Percentiles rank a stretch among this genome's conserved stretches.
These are phyloP conservation scores for Zymoseptoria pseudotritici DNA, from an alignment of 2,329 filamentous ascomycete species.

Conservation along the genomic window DNA sequence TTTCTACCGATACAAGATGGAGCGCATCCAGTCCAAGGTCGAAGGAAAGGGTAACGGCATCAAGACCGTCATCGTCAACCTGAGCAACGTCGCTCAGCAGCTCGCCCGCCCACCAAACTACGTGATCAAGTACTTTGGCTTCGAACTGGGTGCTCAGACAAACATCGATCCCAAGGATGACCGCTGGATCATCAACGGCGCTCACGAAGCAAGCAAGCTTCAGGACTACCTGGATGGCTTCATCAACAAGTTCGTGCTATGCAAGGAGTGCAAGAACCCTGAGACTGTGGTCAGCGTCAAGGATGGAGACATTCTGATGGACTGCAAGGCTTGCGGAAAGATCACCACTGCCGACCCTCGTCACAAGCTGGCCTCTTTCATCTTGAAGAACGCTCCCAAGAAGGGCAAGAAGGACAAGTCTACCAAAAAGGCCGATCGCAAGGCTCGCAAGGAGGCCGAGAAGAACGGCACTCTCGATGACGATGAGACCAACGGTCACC, in stretches of 20 bases:
- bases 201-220: constrained; percentile 88
- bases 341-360: constrained; percentile 85
- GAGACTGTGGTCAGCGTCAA: constrained; percentile 96
- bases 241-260: constrained; percentile 97
- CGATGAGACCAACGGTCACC: constrained; percentile 51
- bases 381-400: constrained; percentile 92
- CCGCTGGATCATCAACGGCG: constrained; percentile 99
- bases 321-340: constrained; percentile 98
- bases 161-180: constrained; percentile 96
- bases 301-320: constrained; percentile 81
- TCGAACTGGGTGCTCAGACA: constrained; percentile 96
- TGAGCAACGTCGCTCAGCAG: constrained; percentile 86
- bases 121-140: constrained; percentile 99
- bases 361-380: constrained; percentile 94
- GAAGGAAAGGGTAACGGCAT: constrained; percentile 99
- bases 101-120: constrained; percentile 88
- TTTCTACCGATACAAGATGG: constrained; percentile 99
- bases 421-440: constrained; percentile 78
- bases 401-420: constrained; percentile 95
- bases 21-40: constrained; percentile 95
- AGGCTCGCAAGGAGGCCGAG: constrained; percentile 69
- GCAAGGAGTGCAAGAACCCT: constrained; percentile 99
- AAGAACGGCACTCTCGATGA: constrained; percentile 42
- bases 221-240: constrained; percentile 98
- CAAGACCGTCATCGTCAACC: constrained; percentile 96